Evolutionary conservation across 1,139 yeast species (phyloP), one percentile per base, ranked within the genome.

Genomic region (Blastobotrys niveus): DNA sequence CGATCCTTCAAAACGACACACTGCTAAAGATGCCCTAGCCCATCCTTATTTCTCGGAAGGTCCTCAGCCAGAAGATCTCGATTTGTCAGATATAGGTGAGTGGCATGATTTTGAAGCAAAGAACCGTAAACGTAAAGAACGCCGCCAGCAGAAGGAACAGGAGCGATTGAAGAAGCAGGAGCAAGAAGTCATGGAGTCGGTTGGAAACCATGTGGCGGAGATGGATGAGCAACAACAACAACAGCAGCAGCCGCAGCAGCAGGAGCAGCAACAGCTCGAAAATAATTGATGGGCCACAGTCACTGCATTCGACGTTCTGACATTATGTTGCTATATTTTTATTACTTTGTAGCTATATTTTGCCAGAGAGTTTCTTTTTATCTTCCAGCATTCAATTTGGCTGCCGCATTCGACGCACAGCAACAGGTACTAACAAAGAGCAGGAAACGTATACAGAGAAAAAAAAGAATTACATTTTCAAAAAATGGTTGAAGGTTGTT

Each of bases 101-200:
- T 89, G 97, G 94, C 98, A 91, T 61, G 98, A 91, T 60, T 89
- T 83, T 63, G 98, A 91, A 60, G 94, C 96, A 3, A 88, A 91
- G 64, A 82, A 80, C 65, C 77, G 86, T 57, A 71, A 93, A 57
- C 54, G 80, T 74, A 56, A 60, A 71, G 80, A 47, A 75, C 66
- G 54, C 71, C 64, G 49, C 42, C 50, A 55, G 40, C 55, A 54
- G 41, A 38, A 47, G 34, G 40, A 41, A 17, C 33, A 33, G 17
- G 25, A 35, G 18, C 31, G 33, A 4, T 20, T 17, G 26, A 15
- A 14, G 6, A 15, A 37, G 27, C 20, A n/a, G n/a, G 14, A 29
- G 33, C 33, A 24, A 24, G 10, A 24, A 12, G n/a, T n/a, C n/a
- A n/a, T n/a, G n/a, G n/a, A n/a, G n/a, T n/a, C n/a, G n/a, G 10